phyloP scores from a whole-genome alignment of 2,329 filamentous ascomycete genomes.

The Epichloe typhina region DNA sequence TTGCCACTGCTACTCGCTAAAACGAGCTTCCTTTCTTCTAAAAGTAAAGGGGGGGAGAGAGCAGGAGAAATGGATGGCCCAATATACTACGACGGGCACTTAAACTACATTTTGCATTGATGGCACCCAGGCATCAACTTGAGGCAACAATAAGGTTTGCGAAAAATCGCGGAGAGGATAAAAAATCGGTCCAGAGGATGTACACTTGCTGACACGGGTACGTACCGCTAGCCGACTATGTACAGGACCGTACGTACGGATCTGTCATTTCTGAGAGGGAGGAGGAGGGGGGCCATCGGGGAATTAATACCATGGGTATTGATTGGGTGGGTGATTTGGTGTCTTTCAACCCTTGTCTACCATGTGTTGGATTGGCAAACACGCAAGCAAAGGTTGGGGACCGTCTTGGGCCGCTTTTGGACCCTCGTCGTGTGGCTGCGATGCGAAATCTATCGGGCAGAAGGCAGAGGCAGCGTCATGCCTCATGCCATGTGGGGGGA shows the following conservation, averaged over 20 bases:
- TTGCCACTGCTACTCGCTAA: not conserved
- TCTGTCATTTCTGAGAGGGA: not conserved
- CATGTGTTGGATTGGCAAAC: not conserved
- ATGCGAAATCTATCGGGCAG: constrained; percentile 4
- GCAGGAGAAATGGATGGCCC: not conserved
- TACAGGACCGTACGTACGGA: no score
- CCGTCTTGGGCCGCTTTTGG: not conserved
- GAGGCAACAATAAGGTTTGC: not conserved
- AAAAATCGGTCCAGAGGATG: not conserved
- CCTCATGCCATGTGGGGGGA: not conserved
- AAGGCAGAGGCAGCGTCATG: not conserved
- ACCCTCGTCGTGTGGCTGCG: not conserved
- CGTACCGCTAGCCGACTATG: not conserved
- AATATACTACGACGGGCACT: not conserved
- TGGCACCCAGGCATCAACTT: not conserved
- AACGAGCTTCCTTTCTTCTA: not conserved
- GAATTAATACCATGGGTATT: no score
- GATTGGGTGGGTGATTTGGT: no score
- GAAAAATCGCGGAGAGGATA: constrained; percentile 1
- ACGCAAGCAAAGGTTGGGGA: not conserved
- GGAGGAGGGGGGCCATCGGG: not conserved
- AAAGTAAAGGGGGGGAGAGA: not conserved
- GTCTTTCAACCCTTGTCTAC: not conserved
- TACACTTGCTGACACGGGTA: not conserved
- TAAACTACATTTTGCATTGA: not conserved